Evolutionary conservation across 139 green algal genomes (phyloP), one percentile per base, ranked within the genome.

Genomic region (Mychonastes homosphaera): DNA sequence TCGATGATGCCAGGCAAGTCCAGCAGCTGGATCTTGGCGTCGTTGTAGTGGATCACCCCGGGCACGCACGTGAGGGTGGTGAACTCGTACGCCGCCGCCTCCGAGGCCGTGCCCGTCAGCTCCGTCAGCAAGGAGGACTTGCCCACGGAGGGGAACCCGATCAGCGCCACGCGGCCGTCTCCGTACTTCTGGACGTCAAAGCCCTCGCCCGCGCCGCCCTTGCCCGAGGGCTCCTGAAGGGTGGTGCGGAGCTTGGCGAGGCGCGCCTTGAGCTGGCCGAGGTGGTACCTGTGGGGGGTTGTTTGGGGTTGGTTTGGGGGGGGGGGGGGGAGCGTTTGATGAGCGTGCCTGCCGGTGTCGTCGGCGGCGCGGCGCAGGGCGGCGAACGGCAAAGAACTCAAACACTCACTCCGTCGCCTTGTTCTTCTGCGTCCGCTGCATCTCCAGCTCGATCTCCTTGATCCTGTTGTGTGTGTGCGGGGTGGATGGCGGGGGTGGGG

Each of bases 1-100:
- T 99, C 93, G 58, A 99, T 99, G 69, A 99, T 99, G 21, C 93
- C 93, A 1, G 93, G 93, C 64, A 98, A 63, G 82, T 99, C 93
- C 60, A 99, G 80, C 64, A 99, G 80, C 80, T 98, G 91, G 40
- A 99, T 98, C 70, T 99, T 99, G 45, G 91, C 82, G 45, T 97
- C 89, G 48, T 98, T 98, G 84, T 99, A 98, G 65, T 98, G 91
- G 69, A 99, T 98, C 26, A 48, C 41, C 73, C 93, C 56, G 18
- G 83, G 83, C 53, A 96, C 95, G 80, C 93, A 99, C 2, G 92
- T 99, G 1, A 99, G 79, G 1, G 91, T 99, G 12, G 92, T 99
- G 75, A 99, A 99, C 72, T 98, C 93, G 62, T 99, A 99, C 3
- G 87, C 88, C 2, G 92, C 91, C 16, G 79, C 80, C 70, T 95